A percentile compares a stretch with the other conserved stretches of the same genome.
phyloP scores from a whole-genome alignment of 495 filamentous ascomycete genomes.

The Neurospora sp. region DNA sequence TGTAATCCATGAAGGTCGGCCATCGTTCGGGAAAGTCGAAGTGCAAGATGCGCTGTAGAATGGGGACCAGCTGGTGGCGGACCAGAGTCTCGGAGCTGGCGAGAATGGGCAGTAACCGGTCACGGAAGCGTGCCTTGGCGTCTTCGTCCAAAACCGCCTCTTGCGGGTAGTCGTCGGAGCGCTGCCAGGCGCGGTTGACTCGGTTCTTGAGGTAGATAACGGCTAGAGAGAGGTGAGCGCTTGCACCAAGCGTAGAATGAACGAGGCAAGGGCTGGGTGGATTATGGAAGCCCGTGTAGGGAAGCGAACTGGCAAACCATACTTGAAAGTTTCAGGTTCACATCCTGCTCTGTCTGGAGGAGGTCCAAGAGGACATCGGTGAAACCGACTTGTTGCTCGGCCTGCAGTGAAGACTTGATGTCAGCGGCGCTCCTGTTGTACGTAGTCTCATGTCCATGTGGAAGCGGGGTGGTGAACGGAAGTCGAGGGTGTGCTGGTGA shows the following conservation, averaged over 20 bases:
- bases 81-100: slow-evolving; percentile 68
- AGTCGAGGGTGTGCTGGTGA: neutral
- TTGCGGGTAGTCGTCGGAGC: slow-evolving; percentile 57
- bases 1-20: slow-evolving; percentile 88
- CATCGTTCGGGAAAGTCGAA: slow-evolving; percentile 90
- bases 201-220: slow-evolving; percentile 97
- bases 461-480: neutral
- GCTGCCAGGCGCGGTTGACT: slow-evolving; percentile 80
- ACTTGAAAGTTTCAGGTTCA: slow-evolving; percentile 79
- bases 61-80: slow-evolving; percentile 81
- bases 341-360: slow-evolving; percentile 75
- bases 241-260: neutral
- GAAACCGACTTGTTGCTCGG: slow-evolving; percentile 83
- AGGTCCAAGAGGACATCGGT: slow-evolving; percentile 85
- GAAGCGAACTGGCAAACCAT: slow-evolving; percentile 25
- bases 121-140: slow-evolving; percentile 79
- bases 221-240: slow-evolving; percentile 42
- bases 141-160: slow-evolving; percentile 68
- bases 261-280: slow-evolving; percentile 6
- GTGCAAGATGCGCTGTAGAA: slow-evolving; percentile 90
- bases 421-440: neutral
- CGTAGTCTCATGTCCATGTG: neutral
- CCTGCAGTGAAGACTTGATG: slow-evolving; percentile 40
- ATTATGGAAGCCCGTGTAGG: slow-evolving; percentile 2
- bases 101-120: slow-evolving; percentile 79